Base-by-base conservation (phyloP, 768 basidiomycete species). In the Collybiopsis confluens region DNA sequence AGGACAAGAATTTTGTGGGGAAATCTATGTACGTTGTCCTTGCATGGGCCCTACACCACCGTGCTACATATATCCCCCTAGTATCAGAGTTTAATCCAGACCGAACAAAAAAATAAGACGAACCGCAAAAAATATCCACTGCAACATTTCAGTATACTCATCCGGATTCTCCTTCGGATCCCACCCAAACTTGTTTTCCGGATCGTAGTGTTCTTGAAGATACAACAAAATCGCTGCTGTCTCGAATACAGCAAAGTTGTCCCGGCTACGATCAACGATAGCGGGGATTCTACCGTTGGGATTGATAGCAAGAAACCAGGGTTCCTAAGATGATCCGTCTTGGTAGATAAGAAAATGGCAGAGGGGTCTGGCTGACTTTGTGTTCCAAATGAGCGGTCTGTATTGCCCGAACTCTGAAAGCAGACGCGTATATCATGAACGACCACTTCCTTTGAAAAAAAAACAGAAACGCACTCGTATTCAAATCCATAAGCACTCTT, bases 111-210 rank as follows among this genome's bases (percentile, higher is more conserved):
- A n/a, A 7, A 40, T 6, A 40, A 15, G 16, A 18, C 20, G 27
- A 37, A 61, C 78, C 52, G 83, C 78, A 58, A 92, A 94, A 73
- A 92, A 90, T 50, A 93, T 82, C 93, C 91, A 95, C 63, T 91
- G 90, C 23, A 90, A 61, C 73, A 82, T 76, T 68, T 87, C 84
- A 61, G 81, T 86, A 61, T 85, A 82, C 30, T 83, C 74, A 42
- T 88, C 74, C 5, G 82, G 75, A 3, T 80, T 70, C 16, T 63
- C 72, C 20, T 60, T 67, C 3, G 74, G 68, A 59, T 85, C 76
- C 68, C 87, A 91, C 59, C 70, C 78, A 61, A 92, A 86, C 59
- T 80, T 76, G 64, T 77, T 69, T n/a, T 88, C 80, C 59, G 75
- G 83, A 68, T 96, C 93, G 62, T 88, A 93, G 62, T 86, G 81